Evolutionary conservation across 257 asterid species (phyloP), one percentile per base, ranked within the genome.

Genomic region (Henckelia pumila): DNA sequence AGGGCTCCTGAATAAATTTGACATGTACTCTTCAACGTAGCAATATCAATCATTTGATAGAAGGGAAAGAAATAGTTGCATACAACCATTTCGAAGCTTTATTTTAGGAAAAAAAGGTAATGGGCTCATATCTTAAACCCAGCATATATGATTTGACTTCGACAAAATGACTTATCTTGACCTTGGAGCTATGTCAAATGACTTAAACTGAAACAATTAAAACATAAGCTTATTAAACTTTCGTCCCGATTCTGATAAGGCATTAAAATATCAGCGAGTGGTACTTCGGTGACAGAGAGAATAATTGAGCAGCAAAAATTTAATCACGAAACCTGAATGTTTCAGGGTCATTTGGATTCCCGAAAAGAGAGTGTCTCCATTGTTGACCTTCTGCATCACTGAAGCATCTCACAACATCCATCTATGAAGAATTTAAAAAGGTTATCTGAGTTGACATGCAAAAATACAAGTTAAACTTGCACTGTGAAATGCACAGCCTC

Each of bases 341-440:
- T 68, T 90, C 99, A 62, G 87, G 79, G 77, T 90, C 99, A 82
- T 82, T 91, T 17, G 99, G 97, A 84, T 93, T 90, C 74, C 99
- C 97, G 61, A 93, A 90, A 72, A 93, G 89, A 72, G 99, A 93
- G 80, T 88, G 87, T 71, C 88, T 90, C 99, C 99, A 93, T 40
- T 83, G 97, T 44, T 88, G 84, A 68, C 95, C 97, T 71, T 93
- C 96, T 47, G 84, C 82, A 71, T 89, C 95, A 77, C 73, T 93
- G 80, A 86, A 93, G 85, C 96, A 85, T 84, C 80, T 88, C 77
- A 93, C 97, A 24, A 93, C 96, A 80, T 93, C 86, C 74, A 90
- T 80, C 96, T 89, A 76, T 58, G 56, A 50, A 37, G 70, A 72
- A 75, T 68, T 67, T 47, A 61, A 76, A 67, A 63, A 64, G 53